These are phyloP conservation scores for Sarcocystis neurona DNA, from an alignment of 169 alveolate species.

Conservation along the genomic window DNA sequence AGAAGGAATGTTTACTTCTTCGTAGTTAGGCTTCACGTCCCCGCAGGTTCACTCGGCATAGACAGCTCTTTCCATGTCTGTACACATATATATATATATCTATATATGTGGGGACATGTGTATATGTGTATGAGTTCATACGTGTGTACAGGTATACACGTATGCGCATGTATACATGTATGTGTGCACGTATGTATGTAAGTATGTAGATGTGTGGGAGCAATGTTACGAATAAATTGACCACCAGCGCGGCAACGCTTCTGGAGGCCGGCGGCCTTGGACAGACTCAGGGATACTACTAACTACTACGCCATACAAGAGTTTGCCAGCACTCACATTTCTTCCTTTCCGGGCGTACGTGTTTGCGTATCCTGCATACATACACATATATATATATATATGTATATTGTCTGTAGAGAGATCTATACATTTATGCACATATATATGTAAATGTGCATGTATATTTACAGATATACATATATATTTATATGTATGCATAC, in stretches of 20 bases:
- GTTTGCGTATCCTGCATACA: not conserved
- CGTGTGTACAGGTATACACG: no score
- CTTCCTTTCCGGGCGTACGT: not conserved
- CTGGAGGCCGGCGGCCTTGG: constrained; percentile 93
- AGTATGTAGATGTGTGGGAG: no score
- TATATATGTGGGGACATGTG: not conserved
- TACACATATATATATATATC: not conserved
- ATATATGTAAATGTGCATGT: not conserved
- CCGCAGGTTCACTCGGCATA: not conserved
- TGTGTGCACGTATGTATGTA: no score
- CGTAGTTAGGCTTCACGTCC: not conserved
- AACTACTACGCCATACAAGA: constrained; percentile 81
- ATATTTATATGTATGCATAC: not conserved
- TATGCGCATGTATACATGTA: no score
- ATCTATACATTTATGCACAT: not conserved
- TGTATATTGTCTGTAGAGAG: not conserved
- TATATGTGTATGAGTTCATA: no score
- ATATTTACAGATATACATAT: not conserved
- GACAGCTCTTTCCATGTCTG: not conserved
- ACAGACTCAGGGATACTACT: constrained; percentile 94
- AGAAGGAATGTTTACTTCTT: not conserved
- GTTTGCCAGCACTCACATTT: not conserved
- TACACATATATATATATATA: not conserved
- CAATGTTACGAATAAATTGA: no score
- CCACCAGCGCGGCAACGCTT: constrained; percentile 93